phyloP scores from a whole-genome alignment of 441 rosid species.

The Gossypium davidsonii region DNA sequence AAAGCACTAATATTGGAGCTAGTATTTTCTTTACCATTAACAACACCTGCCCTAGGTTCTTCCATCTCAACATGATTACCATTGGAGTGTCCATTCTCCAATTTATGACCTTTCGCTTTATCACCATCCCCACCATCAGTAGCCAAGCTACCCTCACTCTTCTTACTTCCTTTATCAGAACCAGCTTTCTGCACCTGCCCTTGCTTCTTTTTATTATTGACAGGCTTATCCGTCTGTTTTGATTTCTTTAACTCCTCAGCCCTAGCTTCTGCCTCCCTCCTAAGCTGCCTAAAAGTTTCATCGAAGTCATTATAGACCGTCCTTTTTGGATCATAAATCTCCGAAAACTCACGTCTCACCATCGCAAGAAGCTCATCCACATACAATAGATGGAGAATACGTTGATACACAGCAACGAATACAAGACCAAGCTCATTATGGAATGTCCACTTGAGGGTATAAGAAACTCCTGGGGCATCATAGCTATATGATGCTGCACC shows the following conservation, averaged over 20 bases:
- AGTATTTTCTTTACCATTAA: slow-evolving; percentile 75
- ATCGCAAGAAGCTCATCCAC: slow-evolving; percentile 79
- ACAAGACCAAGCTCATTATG: slow-evolving; percentile 93
- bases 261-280: slow-evolving; percentile 85
- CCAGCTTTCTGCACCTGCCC: slow-evolving; percentile 54
- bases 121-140: slow-evolving; percentile 51
- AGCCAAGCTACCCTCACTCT: slow-evolving; percentile 28
- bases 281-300: slow-evolving; percentile 84
- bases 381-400: slow-evolving; percentile 74
- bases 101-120: slow-evolving; percentile 31
- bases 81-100: slow-evolving; percentile 64
- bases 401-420: slow-evolving; percentile 91
- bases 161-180: slow-evolving; percentile 54
- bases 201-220: slow-evolving; percentile 49
- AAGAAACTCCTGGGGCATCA: slow-evolving; percentile 73
- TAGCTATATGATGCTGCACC: slow-evolving; percentile 67
- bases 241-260: slow-evolving; percentile 75
- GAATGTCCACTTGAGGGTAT: slow-evolving; percentile 92
- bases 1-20: slow-evolving; percentile 65
- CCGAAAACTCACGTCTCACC: slow-evolving; percentile 68
- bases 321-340: slow-evolving; percentile 70
- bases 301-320: slow-evolving; percentile 57
- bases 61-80: slow-evolving; percentile 32
- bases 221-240: slow-evolving; percentile 49
- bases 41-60: slow-evolving; percentile 42